phyloP scores from a whole-genome alignment of 2,329 filamentous ascomycete genomes.

The Nothomitra cinnamomea region DNA sequence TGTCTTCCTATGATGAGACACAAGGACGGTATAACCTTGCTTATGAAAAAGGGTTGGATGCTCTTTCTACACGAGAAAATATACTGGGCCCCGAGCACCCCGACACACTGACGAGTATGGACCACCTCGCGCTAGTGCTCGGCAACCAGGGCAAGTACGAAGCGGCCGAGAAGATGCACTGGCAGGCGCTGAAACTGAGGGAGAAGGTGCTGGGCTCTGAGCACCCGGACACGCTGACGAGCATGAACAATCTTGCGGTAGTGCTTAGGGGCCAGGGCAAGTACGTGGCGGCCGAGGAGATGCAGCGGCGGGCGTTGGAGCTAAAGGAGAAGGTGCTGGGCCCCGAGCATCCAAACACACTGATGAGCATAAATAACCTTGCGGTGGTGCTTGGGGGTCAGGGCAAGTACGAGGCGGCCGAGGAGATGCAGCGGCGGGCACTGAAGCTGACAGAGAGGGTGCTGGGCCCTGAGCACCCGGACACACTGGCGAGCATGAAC shows the following conservation, averaged over 20 bases:
- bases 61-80: conserved; percentile 5
- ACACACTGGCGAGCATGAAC: not conserved
- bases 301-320: not conserved
- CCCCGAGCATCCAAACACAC: not conserved
- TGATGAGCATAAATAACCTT: conserved; percentile 1
- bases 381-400: not conserved
- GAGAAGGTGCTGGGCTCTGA: conserved; percentile 4
- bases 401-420: not conserved
- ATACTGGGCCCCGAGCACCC: not conserved
- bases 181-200: not conserved
- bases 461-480: not conserved
- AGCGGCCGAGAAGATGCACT: not conserved
- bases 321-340: conserved; percentile 2
- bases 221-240: conserved; percentile 1
- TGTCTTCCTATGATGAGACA: not conserved
- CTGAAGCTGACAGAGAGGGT: not conserved
- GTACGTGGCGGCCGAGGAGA: conserved; percentile 12
- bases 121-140: not conserved
- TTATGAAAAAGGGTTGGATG: not conserved
- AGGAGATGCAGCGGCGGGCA: not conserved
- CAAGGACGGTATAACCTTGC: not conserved
- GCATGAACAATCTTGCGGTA: conserved; percentile 4
- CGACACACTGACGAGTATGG: conserved; percentile 1
- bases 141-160: not conserved
- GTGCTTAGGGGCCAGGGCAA: conserved; percentile 9